A percentile compares a stretch with the other conserved stretches of the same genome.
Conservation (phyloP, 176 grass and related monocot species). For the Cocos nucifera region DNA sequence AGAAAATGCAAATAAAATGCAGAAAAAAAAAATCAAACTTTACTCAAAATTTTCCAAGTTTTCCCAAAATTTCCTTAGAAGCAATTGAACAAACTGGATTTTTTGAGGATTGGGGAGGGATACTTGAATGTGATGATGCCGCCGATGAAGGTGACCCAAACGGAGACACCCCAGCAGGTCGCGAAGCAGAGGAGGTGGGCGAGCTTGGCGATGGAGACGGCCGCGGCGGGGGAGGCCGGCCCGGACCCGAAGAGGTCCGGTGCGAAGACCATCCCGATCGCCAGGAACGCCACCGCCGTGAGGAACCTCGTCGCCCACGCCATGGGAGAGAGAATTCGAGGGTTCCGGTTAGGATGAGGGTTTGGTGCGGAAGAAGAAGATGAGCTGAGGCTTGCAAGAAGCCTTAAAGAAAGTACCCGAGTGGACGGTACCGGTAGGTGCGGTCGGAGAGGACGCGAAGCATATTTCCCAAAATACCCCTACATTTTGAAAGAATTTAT, state of each 20-base stretch:
- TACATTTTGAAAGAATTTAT: no score
- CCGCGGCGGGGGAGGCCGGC: constrained; percentile 13
- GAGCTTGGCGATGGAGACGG: constrained; percentile 58
- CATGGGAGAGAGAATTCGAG: constrained; percentile 25
- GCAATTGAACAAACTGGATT: background rate
- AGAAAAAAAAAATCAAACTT: no score
- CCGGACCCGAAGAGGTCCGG: constrained; percentile 55
- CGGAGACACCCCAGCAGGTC: constrained; percentile 70
- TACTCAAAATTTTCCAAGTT: no score
- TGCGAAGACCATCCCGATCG: constrained; percentile 68
- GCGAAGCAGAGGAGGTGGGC: constrained; percentile 86
- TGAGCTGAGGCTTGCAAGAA: no score
- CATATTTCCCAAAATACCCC: no score
- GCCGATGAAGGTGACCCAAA: constrained; percentile 98
- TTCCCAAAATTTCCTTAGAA: no score
- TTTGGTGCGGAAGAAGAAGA: no score
- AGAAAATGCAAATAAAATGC: no score
- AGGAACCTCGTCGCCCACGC: constrained; percentile 74
- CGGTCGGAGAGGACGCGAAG: no score
- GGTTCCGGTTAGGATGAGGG: no score
- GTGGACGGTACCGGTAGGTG: no score
- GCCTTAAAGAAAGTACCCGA: no score
- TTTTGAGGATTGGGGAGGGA: background rate
- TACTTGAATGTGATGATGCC: constrained; percentile 99
- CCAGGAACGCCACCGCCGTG: constrained; percentile 72